Base-by-base conservation (phyloP, 768 basidiomycete genomes). In the Mycena sanguinolenta region DNA sequence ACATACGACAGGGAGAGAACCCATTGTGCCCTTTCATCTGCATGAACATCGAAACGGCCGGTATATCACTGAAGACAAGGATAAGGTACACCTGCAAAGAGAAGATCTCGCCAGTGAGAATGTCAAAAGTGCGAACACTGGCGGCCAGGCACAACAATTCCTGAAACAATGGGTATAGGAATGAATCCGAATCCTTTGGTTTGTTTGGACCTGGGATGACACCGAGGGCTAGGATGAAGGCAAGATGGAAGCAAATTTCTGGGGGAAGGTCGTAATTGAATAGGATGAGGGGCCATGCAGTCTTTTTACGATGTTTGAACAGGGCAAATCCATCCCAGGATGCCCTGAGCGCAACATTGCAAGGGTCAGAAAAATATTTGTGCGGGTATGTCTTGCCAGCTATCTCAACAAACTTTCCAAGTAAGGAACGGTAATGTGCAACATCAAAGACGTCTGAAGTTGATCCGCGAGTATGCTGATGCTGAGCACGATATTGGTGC, bases 191-290 rank as follows among this genome's bases (percentile, higher is more conserved):
- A 53, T 84, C 80, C 34, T 80, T 78, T 0, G 85, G 81, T 30
- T 79, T 77, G 14, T 76, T 75, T 0, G 84, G 86, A 0, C 86
- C 83, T 2, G 84, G 85, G 42, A 87, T 82, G 34, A 85, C 72
- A 0, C 83, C 81, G 12, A 85, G 59, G 42, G 77, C 79, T 1
- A 86, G 53, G 12, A 84, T 70, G 25, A 80, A 70, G 0, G 73
- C 58, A 6, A 80, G 55, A 27, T 80, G 81, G 27, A 76, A 79
- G 1, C 78, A 77, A 17, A 81, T 66, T 9, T 82, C 74, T 0
- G 85, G 85, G 1, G 82, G 82, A 0, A 87, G 74, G 60, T 87
- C 87, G 74, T 81, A 82, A 65, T 84, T 82, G 67, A 82, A 78
- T 0, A 84, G 27, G 16, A 87, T 53, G 7, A 87, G 65, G 1